A percentile compares a stretch with the other conserved stretches of the same genome.
Conservation (phyloP, 805 yeast species). For the Debaryomyces prosopidis region DNA sequence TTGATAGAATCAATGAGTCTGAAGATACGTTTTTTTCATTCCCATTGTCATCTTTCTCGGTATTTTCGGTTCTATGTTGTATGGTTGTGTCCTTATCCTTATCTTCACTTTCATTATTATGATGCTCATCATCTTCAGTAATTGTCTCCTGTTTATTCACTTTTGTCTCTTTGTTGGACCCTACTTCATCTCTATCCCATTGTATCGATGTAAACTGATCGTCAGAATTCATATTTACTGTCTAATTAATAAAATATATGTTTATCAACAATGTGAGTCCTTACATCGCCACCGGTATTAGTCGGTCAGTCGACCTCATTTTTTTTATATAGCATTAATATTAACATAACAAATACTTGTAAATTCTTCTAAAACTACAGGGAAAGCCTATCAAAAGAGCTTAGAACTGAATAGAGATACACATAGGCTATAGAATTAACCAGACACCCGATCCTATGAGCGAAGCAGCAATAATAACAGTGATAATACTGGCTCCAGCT, state of each 20-base stretch:
- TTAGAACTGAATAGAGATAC: background rate
- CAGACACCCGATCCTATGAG: slow-evolving; percentile 45
- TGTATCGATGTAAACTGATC: slow-evolving; percentile 59
- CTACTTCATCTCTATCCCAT: slow-evolving; percentile 51
- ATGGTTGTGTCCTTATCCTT: slow-evolving; percentile 5
- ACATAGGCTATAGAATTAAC: slow-evolving; percentile 34
- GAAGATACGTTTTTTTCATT: slow-evolving; percentile 12
- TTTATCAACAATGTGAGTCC: background rate
- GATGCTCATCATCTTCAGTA: slow-evolving; percentile 14
- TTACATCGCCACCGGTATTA: slow-evolving; percentile 3
- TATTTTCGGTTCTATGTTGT: background rate
- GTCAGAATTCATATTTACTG: slow-evolving; percentile 26
- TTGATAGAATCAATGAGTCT: slow-evolving; percentile 8
- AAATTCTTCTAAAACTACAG: background rate
- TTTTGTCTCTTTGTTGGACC: slow-evolving; percentile 1
- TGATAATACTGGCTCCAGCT: slow-evolving; percentile 89
- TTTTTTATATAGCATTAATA: background rate
- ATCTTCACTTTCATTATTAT: slow-evolving; percentile 4
- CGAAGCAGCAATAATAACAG: slow-evolving; percentile 62
- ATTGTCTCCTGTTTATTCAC: slow-evolving; percentile 9
- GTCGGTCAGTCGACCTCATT: background rate
- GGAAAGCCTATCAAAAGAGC: background rate
- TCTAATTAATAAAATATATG: background rate
- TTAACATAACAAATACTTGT: no score
- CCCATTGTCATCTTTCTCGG: background rate